Evolutionary conservation across 768 basidiomycete species (phyloP).

Genomic region (Termitomyces sp.): DNA sequence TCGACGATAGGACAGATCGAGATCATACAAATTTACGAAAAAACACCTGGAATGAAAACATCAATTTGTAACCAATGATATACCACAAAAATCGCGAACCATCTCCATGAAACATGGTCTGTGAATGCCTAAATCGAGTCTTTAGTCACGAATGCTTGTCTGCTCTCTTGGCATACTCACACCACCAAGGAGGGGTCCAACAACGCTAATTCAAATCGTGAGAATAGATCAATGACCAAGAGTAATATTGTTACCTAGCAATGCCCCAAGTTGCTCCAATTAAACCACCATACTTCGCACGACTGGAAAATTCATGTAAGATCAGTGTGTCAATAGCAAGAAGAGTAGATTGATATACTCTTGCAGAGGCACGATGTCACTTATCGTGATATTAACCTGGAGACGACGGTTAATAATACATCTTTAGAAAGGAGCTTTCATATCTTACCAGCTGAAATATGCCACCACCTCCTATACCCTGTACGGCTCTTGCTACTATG

Average conservation of each 20-base stretch:
- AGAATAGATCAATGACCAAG: not conserved
- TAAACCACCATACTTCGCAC: slow-evolving; percentile 75
- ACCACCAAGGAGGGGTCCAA: slow-evolving; percentile 82
- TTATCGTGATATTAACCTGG: slow-evolving; percentile 68
- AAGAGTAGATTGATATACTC: slow-evolving; percentile 48
- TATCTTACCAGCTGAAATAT: slow-evolving; percentile 61
- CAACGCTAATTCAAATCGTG: slow-evolving; percentile 35
- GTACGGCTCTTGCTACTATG: slow-evolving; percentile 71
- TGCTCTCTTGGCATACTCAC: slow-evolving; percentile 36
- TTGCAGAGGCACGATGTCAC: slow-evolving; percentile 79
- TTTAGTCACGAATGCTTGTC: not conserved
- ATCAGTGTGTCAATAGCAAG: not conserved
- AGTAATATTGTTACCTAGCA: slow-evolving; percentile 29
- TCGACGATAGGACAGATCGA: not conserved
- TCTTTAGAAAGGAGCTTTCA: not conserved
- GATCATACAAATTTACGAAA: slow-evolving; percentile 67
- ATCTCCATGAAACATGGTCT: slow-evolving; percentile 77
- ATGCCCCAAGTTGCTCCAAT: slow-evolving; percentile 82
- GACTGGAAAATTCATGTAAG: slow-evolving; percentile 32
- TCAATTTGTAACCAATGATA: not conserved
- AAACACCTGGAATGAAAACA: slow-evolving; percentile 49
- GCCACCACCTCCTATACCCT: slow-evolving; percentile 82
- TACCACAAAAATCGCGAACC: slow-evolving; percentile 36
- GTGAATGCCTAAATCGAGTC: slow-evolving; percentile 50
- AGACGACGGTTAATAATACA: not conserved